A percentile compares a stretch with the other conserved stretches of the same genome.
Conservation (phyloP, 2,329 filamentous ascomycete genomes). For the Hymenoscyphus occultus region DNA sequence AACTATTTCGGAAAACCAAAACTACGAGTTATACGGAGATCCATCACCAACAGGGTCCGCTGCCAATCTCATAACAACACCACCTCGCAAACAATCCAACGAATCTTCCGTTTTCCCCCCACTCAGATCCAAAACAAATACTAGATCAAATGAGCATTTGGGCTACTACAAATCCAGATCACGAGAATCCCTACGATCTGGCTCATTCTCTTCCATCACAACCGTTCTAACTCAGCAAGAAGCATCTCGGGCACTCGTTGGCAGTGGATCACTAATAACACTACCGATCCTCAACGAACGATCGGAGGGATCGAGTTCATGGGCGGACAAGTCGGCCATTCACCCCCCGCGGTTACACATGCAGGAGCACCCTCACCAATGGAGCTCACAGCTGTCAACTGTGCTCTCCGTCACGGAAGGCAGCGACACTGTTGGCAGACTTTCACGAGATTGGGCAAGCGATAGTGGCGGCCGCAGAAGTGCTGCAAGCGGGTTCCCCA, state of each 20-base stretch:
- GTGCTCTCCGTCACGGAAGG: slow-evolving; percentile 61
- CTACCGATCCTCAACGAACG: slow-evolving; percentile 26
- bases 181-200: slow-evolving; percentile 51
- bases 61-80: slow-evolving; percentile 30
- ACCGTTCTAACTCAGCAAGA: slow-evolving; percentile 44
- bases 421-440: slow-evolving; percentile 37
- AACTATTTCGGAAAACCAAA: slow-evolving; percentile 36
- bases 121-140: slow-evolving; percentile 47
- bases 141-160: slow-evolving; percentile 46
- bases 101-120: slow-evolving; percentile 60
- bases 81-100: slow-evolving; percentile 50
- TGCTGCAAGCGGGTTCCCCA: slow-evolving; percentile 42
- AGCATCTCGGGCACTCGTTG: slow-evolving; percentile 31
- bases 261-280: slow-evolving; percentile 31
- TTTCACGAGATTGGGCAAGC: slow-evolving; percentile 45
- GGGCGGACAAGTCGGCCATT: slow-evolving; percentile 33
- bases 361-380: slow-evolving; percentile 53
- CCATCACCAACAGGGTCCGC: slow-evolving; percentile 41
- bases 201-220: slow-evolving; percentile 55
- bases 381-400: slow-evolving; percentile 63
- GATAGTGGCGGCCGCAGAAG: slow-evolving; percentile 43
- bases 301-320: slow-evolving; percentile 33
- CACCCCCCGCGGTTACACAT: slow-evolving; percentile 41
- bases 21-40: slow-evolving; percentile 53
- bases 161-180: slow-evolving; percentile 50